phyloP scores from a whole-genome alignment of 225 moss, liverwort and hornwort genomes.

The Marchantia paleacea region DNA sequence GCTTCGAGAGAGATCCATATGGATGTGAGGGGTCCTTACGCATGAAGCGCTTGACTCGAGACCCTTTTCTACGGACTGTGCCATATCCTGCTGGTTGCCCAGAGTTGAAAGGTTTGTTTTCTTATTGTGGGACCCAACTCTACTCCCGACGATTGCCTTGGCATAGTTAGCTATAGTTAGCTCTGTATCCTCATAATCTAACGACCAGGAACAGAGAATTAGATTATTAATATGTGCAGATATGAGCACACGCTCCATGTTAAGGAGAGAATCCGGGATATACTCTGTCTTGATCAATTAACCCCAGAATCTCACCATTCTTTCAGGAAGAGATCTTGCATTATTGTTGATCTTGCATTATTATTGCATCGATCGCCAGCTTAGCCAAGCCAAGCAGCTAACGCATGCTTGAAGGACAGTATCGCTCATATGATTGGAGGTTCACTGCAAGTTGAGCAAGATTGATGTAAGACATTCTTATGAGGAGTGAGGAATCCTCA shows the following conservation, averaged over 20 bases:
- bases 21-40: conserved; percentile 68
- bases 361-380: background rate
- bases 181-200: background rate
- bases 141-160: conserved; percentile 69
- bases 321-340: background rate
- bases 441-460: background rate
- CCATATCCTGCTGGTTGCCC: conserved; percentile 95
- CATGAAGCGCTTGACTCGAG: conserved; percentile 58
- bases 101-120: conserved; percentile 76
- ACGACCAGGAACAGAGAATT: background rate
- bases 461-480: background rate
- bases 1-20: conserved; percentile 79
- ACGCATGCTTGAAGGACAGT: no score
- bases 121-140: conserved; percentile 56
- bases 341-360: no score
- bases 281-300: background rate
- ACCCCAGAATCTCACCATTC: conserved; percentile 6
- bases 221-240: background rate
- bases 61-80: conserved; percentile 75
- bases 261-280: background rate
- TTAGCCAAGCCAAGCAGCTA: background rate
- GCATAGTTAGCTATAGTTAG: conserved; percentile 27
- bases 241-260: background rate
- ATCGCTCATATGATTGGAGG: no score
- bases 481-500: background rate